These are phyloP conservation scores for Backusella tarrabulga DNA, from an alignment of 192 early-diverging fungal species.

Conservation along the genomic window DNA sequence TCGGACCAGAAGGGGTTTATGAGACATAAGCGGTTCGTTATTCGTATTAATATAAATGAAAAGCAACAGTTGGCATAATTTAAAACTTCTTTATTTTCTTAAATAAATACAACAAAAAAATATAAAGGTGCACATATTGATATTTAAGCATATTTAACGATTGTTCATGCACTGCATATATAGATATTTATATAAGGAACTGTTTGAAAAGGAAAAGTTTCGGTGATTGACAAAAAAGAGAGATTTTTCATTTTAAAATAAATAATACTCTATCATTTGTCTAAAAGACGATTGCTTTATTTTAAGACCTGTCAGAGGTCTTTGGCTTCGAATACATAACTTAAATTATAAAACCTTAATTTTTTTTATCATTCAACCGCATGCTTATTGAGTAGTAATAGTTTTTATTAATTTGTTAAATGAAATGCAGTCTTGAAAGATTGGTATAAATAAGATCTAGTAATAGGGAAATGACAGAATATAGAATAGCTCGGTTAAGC, in stretches of 20 bases:
- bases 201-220: background rate
- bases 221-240: background rate
- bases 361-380: background rate
- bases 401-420: background rate
- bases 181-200: background rate
- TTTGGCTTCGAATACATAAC: background rate
- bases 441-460: background rate
- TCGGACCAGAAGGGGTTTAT: background rate
- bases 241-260: background rate
- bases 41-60: background rate
- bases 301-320: background rate
- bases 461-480: background rate
- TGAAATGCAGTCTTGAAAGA: background rate
- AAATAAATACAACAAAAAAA: too few species aligned
- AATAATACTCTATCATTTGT: background rate
- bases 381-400: background rate
- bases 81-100: background rate
- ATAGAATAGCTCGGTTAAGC: background rate
- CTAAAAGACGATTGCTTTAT: background rate
- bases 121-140: background rate
- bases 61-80: background rate
- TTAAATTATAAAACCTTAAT: background rate
- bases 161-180: background rate
- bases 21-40: background rate
- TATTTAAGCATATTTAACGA: background rate